Evolutionary conservation across 164 flowering plant species (phyloP).

Genomic region (Magnolia kwangsiensis): DNA sequence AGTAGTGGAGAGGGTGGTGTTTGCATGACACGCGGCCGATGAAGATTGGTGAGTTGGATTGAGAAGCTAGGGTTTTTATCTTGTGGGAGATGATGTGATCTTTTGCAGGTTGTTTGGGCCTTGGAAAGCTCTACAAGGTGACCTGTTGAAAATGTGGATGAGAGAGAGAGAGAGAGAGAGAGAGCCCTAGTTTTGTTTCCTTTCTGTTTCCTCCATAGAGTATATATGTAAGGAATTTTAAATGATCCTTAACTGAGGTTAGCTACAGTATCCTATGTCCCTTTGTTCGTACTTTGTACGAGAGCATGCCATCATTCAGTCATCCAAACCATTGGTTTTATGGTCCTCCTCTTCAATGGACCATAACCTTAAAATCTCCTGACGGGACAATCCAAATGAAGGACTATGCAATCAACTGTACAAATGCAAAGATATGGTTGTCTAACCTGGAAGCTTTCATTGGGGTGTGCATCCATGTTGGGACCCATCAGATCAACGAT

Average conservation of each 20-base stretch:
- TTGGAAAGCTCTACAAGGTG: constrained; percentile 3
- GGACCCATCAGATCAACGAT: too few species aligned
- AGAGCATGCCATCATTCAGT: not conserved
- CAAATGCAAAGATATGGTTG: too few species aligned
- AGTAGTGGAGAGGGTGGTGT: constrained; percentile 3
- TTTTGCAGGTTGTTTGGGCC: constrained; percentile 5
- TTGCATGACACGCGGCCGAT: constrained; percentile 25
- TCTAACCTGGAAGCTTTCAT: too few species aligned
- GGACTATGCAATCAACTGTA: too few species aligned
- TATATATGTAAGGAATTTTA: not conserved
- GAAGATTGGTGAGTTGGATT: constrained; percentile 30
- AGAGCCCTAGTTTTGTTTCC: not conserved
- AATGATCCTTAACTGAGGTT: not conserved
- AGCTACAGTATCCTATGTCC: too few species aligned
- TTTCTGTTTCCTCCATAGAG: not conserved
- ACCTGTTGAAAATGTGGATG: constrained; percentile 1
- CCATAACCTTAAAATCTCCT: too few species aligned
- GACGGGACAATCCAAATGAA: too few species aligned
- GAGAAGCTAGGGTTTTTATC: constrained; percentile 36
- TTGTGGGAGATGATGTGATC: constrained; percentile 17
- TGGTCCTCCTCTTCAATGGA: too few species aligned
- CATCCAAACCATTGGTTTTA: too few species aligned
- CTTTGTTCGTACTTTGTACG: not conserved
- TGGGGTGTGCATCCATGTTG: too few species aligned
- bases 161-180: not conserved